phyloP scores from a whole-genome alignment of 768 basidiomycete species.

The Hericium erinaceus region DNA sequence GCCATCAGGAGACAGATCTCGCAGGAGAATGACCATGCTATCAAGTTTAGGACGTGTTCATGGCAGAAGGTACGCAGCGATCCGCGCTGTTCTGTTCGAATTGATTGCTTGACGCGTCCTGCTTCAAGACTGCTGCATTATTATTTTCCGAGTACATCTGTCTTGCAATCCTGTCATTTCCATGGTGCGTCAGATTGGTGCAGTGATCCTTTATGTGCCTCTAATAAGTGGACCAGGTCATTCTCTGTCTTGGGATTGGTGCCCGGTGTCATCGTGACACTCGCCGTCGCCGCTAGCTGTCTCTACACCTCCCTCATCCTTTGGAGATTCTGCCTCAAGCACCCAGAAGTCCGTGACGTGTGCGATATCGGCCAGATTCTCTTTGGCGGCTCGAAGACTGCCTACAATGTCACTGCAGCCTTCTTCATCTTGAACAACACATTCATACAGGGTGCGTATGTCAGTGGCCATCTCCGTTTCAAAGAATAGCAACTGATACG shows the following conservation, averaged over 20 bases:
- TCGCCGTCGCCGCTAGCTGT: slow-evolving; percentile 28
- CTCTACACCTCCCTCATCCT: slow-evolving; percentile 40
- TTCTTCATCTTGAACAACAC: slow-evolving; percentile 50
- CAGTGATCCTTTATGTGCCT: too few relatives aligned
- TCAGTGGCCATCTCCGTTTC: background rate
- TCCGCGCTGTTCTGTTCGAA: background rate
- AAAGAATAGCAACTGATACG: background rate
- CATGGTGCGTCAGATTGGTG: slow-evolving; percentile 9
- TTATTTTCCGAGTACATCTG: slow-evolving; percentile 41
- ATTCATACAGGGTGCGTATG: slow-evolving; percentile 36
- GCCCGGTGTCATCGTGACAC: slow-evolving; percentile 32
- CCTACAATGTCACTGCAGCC: slow-evolving; percentile 40
- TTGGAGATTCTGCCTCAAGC: slow-evolving; percentile 38
- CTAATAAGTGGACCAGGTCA: slow-evolving; percentile 20
- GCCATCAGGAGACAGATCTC: background rate
- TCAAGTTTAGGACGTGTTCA: slow-evolving; percentile 33
- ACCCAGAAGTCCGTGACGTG: slow-evolving; percentile 40
- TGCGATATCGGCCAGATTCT: slow-evolving; percentile 42
- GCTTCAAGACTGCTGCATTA: slow-evolving; percentile 35
- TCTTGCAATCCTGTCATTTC: slow-evolving; percentile 25
- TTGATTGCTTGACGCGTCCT: slow-evolving; percentile 21
- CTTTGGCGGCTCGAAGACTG: slow-evolving; percentile 36
- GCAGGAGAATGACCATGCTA: slow-evolving; percentile 22
- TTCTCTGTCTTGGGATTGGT: slow-evolving; percentile 36
- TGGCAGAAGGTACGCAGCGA: slow-evolving; percentile 35